These are phyloP conservation scores for Scleroderma citrinum DNA, from an alignment of 768 basidiomycete species.

Conservation along the genomic window DNA sequence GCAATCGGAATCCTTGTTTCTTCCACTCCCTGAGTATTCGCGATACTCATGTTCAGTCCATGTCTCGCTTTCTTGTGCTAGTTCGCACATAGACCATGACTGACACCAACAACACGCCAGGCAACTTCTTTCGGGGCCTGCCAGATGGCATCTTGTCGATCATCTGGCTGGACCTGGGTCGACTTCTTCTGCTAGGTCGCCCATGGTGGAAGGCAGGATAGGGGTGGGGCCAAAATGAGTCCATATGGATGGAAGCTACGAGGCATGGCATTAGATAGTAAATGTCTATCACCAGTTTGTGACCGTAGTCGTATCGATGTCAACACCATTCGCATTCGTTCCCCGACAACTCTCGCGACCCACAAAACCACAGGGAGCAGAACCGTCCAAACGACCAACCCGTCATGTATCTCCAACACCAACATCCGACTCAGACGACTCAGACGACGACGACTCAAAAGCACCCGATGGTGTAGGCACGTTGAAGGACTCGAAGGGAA, in stretches of 20 bases:
- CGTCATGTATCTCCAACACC: slow-evolving; percentile 3
- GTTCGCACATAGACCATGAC: too few relatives aligned
- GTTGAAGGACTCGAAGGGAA: slow-evolving; percentile 20
- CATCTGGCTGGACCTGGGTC: too few relatives aligned
- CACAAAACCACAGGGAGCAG: slow-evolving; percentile 19
- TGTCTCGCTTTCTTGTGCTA: too few relatives aligned
- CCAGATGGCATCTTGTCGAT: too few relatives aligned
- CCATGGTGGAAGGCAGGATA: too few relatives aligned
- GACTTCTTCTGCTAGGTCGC: too few relatives aligned
- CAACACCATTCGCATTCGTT: slow-evolving; percentile 38
- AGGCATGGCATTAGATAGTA: too few relatives aligned
- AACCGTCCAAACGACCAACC: slow-evolving; percentile 5
- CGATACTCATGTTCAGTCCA: not conserved
- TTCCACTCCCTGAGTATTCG: not conserved
- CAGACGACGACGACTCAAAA: slow-evolving; percentile 3
- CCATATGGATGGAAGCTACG: too few relatives aligned
- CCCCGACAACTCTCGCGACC: slow-evolving; percentile 41
- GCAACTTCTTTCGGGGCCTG: too few relatives aligned
- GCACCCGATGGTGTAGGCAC: not conserved
- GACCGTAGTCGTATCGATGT: slow-evolving; percentile 6
- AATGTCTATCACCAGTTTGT: too few relatives aligned
- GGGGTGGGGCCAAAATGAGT: too few relatives aligned
- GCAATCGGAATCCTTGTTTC: slow-evolving; percentile 6
- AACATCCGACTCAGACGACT: slow-evolving; percentile 4
- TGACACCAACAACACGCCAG: too few relatives aligned